Evolutionary conservation across 23 red algal genomes (phyloP), one percentile per base, ranked within the genome.

Genomic region (Gracilaria domingensis): DNA sequence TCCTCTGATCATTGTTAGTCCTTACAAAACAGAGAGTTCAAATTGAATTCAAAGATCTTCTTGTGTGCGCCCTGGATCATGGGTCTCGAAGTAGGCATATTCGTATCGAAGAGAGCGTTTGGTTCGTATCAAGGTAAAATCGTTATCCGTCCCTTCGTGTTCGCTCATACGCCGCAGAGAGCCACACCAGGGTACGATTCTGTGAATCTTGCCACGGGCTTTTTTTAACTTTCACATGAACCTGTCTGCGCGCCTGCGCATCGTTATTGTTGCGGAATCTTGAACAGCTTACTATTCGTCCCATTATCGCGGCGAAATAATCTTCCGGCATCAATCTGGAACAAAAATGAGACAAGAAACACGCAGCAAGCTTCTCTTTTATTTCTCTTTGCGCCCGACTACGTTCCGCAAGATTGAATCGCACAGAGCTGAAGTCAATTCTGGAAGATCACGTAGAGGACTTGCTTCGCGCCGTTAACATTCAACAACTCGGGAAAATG

Each of bases 381-480:
- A 33, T 36, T 18, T 62, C 79, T 64, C 54, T 82, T 34, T 65
- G 36, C 53, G 79, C 79, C 44, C 79, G 79, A n/a, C 70, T 78
- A 42, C 39, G n/a, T 42, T 66, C 85, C 9, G 85, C 48, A 79
- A 58, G 48, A 25, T 33, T 90, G 53, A 90, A 18, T n/a, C 53
- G 30, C 13, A 26, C 49, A 37, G 71, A 90, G 33, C 54, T 75
- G 25, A 32, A 49, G 13, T 9, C 14, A 12, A 69, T 80, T 35
- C 75, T 90, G 26, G 45, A 65, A 33, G 74, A 81, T 23, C 87
- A 90, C 59, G 81, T 81, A 37, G 59, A 81, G 33, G 37, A 64
- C 18, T 74, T 90, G 36, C 50, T 87, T n/a, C 64, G 67, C 20
- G 49, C 84, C 8, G 62, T 90, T 20, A 38, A 81, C 40, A 54